A percentile compares a stretch with the other conserved stretches of the same genome.
Conservation (phyloP, 1,139 yeast species). For the Kodamaea sp. region DNA sequence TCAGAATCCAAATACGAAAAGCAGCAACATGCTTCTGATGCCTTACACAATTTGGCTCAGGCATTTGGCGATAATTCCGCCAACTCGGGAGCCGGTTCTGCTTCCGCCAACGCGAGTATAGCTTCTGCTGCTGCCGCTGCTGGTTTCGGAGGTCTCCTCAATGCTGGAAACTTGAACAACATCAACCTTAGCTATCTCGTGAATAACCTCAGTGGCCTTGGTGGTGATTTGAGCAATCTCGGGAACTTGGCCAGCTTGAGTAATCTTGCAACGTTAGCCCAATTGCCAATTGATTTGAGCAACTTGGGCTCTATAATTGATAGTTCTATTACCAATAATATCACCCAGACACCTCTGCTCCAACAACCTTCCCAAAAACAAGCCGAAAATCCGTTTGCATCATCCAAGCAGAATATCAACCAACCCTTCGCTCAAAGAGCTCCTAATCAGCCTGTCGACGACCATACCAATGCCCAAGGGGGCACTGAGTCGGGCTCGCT, state of each 20-base stretch:
- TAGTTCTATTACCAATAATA: slow-evolving; percentile 7
- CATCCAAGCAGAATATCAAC: slow-evolving; percentile 1
- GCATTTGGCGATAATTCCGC: not conserved
- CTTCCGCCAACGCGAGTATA: not conserved
- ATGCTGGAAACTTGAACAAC: slow-evolving; percentile 49
- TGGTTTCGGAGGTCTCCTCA: slow-evolving; percentile 21
- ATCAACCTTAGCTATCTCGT: slow-evolving; percentile 48
- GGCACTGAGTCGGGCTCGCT: slow-evolving; percentile 4
- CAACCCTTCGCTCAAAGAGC: slow-evolving; percentile 7
- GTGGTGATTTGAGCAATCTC: slow-evolving; percentile 35
- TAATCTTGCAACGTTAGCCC: slow-evolving; percentile 47
- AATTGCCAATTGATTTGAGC: slow-evolving; percentile 44
- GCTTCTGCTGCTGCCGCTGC: not conserved
- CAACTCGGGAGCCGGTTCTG: slow-evolving; percentile 1
- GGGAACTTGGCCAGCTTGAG: slow-evolving; percentile 45
- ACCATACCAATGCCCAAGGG: not conserved
- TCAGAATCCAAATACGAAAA: not conserved
- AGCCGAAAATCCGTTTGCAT: not conserved
- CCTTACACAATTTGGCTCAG: slow-evolving; percentile 1
- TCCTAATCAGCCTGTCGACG: slow-evolving; percentile 1
- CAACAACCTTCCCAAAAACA: slow-evolving; percentile 1
- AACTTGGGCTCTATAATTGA: slow-evolving; percentile 36
- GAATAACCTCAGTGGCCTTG: slow-evolving; percentile 40
- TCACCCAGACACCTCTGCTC: slow-evolving; percentile 4
- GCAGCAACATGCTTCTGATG: slow-evolving; percentile 1